Percentiles rank a stretch among this genome's conserved stretches.
phyloP scores from a whole-genome alignment of 345 rosid species.

The Acer negundo region DNA sequence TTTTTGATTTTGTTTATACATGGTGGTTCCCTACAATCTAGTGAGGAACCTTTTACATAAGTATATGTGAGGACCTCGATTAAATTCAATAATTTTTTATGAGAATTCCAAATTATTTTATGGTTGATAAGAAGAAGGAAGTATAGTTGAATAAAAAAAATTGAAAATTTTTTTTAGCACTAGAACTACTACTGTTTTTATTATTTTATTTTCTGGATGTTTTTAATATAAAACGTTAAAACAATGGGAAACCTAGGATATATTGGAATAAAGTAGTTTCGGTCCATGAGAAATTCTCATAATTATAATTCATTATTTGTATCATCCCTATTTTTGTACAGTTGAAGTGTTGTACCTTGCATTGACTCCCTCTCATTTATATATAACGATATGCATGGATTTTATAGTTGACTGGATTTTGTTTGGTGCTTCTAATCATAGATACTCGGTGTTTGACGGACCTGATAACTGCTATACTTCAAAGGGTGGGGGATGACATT shows the following conservation, averaged over 20 bases:
- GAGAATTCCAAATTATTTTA: too few relatives aligned
- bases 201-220: too few relatives aligned
- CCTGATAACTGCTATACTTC: conserved; percentile 77
- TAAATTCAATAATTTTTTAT: background rate
- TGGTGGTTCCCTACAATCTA: background rate
- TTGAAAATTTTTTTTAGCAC: too few relatives aligned
- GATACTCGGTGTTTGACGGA: conserved; percentile 81
- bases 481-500: conserved; percentile 84
- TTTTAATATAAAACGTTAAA: too few relatives aligned
- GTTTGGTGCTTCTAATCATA: conserved; percentile 30
- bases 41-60: background rate
- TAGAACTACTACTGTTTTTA: too few relatives aligned
- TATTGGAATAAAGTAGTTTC: background rate
- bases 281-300: background rate
- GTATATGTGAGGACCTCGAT: background rate
- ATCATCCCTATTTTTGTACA: too few relatives aligned
- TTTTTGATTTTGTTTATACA: background rate
- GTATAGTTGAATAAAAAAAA: too few relatives aligned
- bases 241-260: background rate
- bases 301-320: too few relatives aligned
- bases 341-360: background rate
- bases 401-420: conserved; percentile 19
- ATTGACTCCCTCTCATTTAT: background rate
- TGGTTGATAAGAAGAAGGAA: too few relatives aligned
- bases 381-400: background rate